Evolutionary conservation across 78 protist genomes (phyloP), one percentile per base, ranked within the genome.

Genomic region (Mastigamoeba balamuthi): DNA sequence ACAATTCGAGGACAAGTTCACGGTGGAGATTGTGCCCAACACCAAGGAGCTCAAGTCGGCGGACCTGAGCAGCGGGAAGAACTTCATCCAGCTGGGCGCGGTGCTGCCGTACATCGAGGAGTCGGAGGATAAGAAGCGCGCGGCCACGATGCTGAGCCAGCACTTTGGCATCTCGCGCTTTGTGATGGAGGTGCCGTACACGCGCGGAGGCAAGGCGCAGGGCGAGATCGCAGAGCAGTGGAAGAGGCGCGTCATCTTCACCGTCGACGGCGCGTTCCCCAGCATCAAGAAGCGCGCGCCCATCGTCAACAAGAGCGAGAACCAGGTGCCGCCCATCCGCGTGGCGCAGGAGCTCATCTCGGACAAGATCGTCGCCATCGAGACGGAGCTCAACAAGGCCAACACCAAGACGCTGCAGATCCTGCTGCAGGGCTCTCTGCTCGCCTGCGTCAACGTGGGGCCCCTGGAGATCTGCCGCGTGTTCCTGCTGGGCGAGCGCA

Each of bases 371-470:
- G 10, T 10, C 10, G 37, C 37, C 70, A 10, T 66, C 10, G 29
- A 30, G 10, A 17, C 10, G n/a, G 37, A 66, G 29, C 10, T 10
- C 37, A 66, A 30, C n/a, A 17, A 29, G 10, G 64, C 70, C 9
- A 66, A 66, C 36, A 17, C 70, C 70, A 66, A 66, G 37, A 66
- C 70, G 10, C 70, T 66, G 25, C 70, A 66, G 37, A 66, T n/a
- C 9, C n/a, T 23, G 10, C 70, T 66, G 65, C n/a, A 66, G n/a
- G 70, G 70, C 70, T n/a, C 70, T 28, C 36, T 66, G 10, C 70
- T 66, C 17, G 58, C 70, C 10, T 66, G 70, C 36, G 70, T 66
- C 37, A 66, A 66, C 10, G 37, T 17, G 70, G 70, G 70, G 10
- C 70, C 70, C 10, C 65, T 30, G n/a, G 70, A 66, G 36, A 66